These are phyloP conservation scores for Candida smagusa DNA, from an alignment of 1,139 yeast species.

Conservation along the genomic window DNA sequence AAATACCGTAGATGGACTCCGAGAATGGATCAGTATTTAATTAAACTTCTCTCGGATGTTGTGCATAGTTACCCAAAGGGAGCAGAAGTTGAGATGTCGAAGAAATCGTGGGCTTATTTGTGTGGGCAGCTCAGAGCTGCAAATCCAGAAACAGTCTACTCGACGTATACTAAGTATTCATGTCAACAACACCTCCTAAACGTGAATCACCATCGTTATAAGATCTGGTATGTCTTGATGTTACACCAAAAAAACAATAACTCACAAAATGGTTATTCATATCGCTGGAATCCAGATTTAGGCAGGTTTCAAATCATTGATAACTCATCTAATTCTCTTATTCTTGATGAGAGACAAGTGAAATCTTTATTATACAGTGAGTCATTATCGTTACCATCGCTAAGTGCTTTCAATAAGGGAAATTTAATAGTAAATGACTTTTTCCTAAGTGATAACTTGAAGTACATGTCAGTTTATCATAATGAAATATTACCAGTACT, in stretches of 20 bases:
- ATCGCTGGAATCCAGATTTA: conserved; percentile 37
- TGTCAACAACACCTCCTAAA: conserved; percentile 38
- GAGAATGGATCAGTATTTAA: conserved; percentile 36
- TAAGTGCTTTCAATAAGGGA: conserved; percentile 32
- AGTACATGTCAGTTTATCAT: conserved; percentile 39
- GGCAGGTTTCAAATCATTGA: conserved; percentile 36
- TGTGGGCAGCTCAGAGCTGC: conserved; percentile 36
- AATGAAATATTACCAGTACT: conserved; percentile 37
- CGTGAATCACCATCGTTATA: conserved; percentile 38
- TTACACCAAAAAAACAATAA: conserved; percentile 23
- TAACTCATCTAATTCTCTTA: conserved; percentile 20
- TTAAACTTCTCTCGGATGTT: conserved; percentile 34
- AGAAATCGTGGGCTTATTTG: conserved; percentile 39
- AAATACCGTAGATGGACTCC: conserved; percentile 44
- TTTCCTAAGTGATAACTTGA: conserved; percentile 34
- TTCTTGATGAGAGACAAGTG: conserved; percentile 31
- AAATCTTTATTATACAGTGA: conserved; percentile 34
- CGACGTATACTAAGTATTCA: conserved; percentile 42
- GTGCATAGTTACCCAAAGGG: conserved; percentile 36
- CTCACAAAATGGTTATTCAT: conserved; percentile 23
- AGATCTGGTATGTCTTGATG: conserved; percentile 36
- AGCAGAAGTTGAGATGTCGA: conserved; percentile 31
- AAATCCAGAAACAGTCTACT: conserved; percentile 41
- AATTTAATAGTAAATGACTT: conserved; percentile 37
- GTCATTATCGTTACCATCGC: conserved; percentile 29